phyloP scores from a whole-genome alignment of 2,329 filamentous ascomycete genomes.

The Colletotrichum simmondsii region DNA sequence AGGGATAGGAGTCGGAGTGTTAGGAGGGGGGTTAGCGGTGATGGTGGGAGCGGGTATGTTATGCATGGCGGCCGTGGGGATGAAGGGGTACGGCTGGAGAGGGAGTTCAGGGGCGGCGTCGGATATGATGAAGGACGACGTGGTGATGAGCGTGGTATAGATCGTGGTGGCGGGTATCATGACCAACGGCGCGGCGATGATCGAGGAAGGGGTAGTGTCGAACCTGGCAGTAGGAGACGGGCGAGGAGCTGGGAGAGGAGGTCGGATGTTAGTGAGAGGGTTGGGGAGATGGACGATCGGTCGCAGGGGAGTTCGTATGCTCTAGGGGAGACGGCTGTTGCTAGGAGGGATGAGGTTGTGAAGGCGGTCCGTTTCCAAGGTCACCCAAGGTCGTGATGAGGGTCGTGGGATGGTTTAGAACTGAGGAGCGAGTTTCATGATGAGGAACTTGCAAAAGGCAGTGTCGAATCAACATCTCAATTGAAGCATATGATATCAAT shows the following conservation, averaged over 20 bases:
- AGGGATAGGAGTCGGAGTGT: neutral
- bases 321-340: neutral
- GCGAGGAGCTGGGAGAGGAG: conserved; percentile 17
- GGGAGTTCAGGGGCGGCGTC: neutral
- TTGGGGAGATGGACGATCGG: conserved; percentile 23
- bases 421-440: too few relatives aligned
- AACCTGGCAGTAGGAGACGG: neutral
- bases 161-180: neutral
- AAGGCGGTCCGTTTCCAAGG: neutral
- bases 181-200: neutral
- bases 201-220: neutral
- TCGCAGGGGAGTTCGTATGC: conserved; percentile 13
- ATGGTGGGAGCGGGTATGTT: neutral
- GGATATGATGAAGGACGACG: neutral
- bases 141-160: too few relatives aligned
- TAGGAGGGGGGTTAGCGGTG: neutral
- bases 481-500: neutral
- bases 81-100: neutral
- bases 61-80: conserved; percentile 7
- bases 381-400: neutral
- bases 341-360: neutral
- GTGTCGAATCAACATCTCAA: neutral
- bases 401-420: neutral
- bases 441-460: too few relatives aligned
- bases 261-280: conserved; percentile 6